Conservation (phyloP, 23 red algal genomes). For the Agarophyton chilense region DNA sequence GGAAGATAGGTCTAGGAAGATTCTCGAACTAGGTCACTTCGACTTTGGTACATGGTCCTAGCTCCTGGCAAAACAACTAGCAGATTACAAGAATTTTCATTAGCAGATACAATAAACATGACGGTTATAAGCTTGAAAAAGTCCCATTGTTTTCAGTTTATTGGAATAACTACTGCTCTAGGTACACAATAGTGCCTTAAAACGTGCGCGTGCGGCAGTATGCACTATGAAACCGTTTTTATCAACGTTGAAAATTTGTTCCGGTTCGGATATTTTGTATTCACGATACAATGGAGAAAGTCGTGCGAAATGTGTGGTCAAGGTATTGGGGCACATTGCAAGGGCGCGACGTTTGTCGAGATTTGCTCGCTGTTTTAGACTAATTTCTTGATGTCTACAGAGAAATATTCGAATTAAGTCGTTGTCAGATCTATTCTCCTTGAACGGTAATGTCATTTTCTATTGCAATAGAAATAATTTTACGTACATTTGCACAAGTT, state of each 20-base stretch:
- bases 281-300: neutral
- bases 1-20: neutral
- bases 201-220: neutral
- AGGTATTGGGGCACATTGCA: neutral
- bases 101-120: conserved; percentile 15
- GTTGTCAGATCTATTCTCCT: too few relatives aligned
- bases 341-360: conserved; percentile 8
- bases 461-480: too few relatives aligned
- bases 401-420: too few relatives aligned
- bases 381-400: neutral
- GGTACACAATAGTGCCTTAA: neutral
- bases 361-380: neutral
- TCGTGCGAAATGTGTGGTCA: conserved; percentile 27
- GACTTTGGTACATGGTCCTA: neutral
- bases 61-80: neutral
- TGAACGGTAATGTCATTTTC: too few relatives aligned
- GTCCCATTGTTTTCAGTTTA: conserved; percentile 3
- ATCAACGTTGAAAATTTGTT: conserved; percentile 34
- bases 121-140: conserved; percentile 30
- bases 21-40: neutral
- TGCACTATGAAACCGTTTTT: conserved; percentile 21
- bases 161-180: neutral
- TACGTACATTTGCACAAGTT: too few relatives aligned
- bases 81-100: neutral
- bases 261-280: conserved; percentile 53